Percentiles rank a stretch among this genome's conserved stretches.
Conservation (phyloP, 371 early-diverging fungal genomes). For the Syncephalastrum sp. region DNA sequence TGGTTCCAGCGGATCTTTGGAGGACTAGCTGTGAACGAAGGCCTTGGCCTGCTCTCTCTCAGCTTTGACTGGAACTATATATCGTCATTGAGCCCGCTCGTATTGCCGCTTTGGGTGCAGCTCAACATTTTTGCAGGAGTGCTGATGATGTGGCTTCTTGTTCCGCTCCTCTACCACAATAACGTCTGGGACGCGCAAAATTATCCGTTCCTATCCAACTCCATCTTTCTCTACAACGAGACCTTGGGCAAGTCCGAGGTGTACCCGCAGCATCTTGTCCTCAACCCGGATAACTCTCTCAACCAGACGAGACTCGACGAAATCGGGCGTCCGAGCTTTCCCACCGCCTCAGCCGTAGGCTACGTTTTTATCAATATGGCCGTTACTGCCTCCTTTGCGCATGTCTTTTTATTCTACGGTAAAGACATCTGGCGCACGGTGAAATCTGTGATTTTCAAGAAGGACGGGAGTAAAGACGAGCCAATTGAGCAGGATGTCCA, state of each 20-base stretch:
- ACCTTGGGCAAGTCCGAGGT: constrained; percentile 21
- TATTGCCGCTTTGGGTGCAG: constrained; percentile 66
- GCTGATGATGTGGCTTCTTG: constrained; percentile 35
- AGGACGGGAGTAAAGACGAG: background rate
- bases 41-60: constrained; percentile 46
- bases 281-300: constrained; percentile 36
- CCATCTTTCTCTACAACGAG: constrained; percentile 28
- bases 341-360: constrained; percentile 24
- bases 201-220: constrained; percentile 44
- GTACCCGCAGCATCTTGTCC: constrained; percentile 41
- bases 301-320: constrained; percentile 34
- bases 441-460: background rate
- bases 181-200: constrained; percentile 49
- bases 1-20: constrained; percentile 55
- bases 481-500: constrained; percentile 25
- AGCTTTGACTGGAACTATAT: constrained; percentile 55
- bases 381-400: constrained; percentile 53
- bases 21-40: constrained; percentile 45
- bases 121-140: constrained; percentile 41
- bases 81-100: constrained; percentile 55
- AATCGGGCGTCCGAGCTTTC: constrained; percentile 35
- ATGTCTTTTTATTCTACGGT: constrained; percentile 50
- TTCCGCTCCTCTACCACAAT: constrained; percentile 35
- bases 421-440: constrained; percentile 23
- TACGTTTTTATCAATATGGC: constrained; percentile 41